Evolutionary conservation across 2,329 filamentous ascomycete species (phyloP).

Genomic region (Corynespora cassiicola): DNA sequence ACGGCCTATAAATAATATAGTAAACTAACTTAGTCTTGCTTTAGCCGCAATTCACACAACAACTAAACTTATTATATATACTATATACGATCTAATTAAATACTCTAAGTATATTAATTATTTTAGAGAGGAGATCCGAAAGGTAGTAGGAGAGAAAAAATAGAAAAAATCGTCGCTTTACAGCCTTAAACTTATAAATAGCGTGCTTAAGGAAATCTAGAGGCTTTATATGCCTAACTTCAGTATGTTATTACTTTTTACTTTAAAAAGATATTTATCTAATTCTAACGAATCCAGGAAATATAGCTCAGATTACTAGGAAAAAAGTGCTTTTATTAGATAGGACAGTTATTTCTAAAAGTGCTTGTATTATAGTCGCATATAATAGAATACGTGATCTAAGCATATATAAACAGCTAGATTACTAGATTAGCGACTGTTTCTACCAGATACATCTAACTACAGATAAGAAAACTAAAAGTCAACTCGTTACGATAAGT

Average conservation of each 20-base stretch:
- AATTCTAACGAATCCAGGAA: too few relatives aligned
- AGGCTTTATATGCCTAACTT: constrained; percentile 40
- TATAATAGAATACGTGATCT: too few relatives aligned
- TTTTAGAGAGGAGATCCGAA: constrained; percentile 42
- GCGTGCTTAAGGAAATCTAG: constrained; percentile 50
- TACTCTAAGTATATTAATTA: constrained; percentile 45
- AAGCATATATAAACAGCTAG: too few relatives aligned
- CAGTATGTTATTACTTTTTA: background rate
- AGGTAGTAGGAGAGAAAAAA: constrained; percentile 44
- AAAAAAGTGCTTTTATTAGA: too few relatives aligned
- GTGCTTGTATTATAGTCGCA: too few relatives aligned
- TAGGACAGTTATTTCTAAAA: too few relatives aligned
- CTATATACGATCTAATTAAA: constrained; percentile 8
- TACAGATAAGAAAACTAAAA: too few relatives aligned
- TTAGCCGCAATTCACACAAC: constrained; percentile 20
- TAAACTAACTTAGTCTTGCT: constrained; percentile 3
- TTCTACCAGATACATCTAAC: too few relatives aligned
- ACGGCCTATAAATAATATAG: constrained; percentile 1
- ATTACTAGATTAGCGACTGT: too few relatives aligned
- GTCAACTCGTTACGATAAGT: constrained; percentile 11
- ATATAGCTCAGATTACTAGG: constrained; percentile 2
- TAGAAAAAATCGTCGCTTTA: constrained; percentile 47
- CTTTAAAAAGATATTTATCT: constrained; percentile 7
- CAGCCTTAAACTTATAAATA: constrained; percentile 51
- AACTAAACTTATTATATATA: constrained; percentile 7